Percentiles rank a stretch among this genome's conserved stretches.
Conservation (phyloP, 148 eudicot species). For the Agrostemma githago region DNA sequence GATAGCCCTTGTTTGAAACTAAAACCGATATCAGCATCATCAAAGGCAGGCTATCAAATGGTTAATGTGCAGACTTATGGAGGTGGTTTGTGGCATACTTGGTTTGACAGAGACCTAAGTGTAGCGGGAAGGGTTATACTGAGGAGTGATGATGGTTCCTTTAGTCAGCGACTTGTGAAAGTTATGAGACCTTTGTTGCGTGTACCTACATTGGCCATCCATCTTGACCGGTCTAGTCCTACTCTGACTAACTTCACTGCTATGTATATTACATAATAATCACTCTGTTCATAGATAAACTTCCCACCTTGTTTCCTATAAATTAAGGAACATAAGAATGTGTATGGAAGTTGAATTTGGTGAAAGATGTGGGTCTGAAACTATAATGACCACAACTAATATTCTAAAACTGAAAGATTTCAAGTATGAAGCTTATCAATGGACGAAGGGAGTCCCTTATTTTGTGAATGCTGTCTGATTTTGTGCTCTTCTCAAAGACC, state of each 20-base stretch:
- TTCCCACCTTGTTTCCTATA: background rate
- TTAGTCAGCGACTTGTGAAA: conserved; percentile 77
- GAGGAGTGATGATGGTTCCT: conserved; percentile 72
- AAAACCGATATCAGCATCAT: conserved; percentile 86
- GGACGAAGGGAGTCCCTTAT: background rate
- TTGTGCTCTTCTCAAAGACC: background rate
- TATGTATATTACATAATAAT: background rate
- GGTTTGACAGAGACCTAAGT: conserved; percentile 94
- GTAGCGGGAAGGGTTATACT: conserved; percentile 90
- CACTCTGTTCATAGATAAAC: background rate
- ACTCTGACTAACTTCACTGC: conserved; percentile 11
- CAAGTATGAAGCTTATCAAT: background rate
- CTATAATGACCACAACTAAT: background rate
- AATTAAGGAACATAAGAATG: background rate
- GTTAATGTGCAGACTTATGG: conserved; percentile 96
- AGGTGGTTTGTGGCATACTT: conserved; percentile 96
- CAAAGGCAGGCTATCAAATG: conserved; percentile 87
- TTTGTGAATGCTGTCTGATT: background rate
- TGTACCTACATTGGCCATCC: conserved; percentile 90
- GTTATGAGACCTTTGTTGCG: conserved; percentile 71
- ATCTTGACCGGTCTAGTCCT: conserved; percentile 71
- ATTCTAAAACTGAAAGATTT: too few relatives aligned
- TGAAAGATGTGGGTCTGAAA: background rate
- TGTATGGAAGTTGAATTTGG: background rate
- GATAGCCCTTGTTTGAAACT: conserved; percentile 96